These are phyloP conservation scores for Sugiyamaella valdiviana DNA, from an alignment of 805 yeast genomes.

Conservation along the genomic window DNA sequence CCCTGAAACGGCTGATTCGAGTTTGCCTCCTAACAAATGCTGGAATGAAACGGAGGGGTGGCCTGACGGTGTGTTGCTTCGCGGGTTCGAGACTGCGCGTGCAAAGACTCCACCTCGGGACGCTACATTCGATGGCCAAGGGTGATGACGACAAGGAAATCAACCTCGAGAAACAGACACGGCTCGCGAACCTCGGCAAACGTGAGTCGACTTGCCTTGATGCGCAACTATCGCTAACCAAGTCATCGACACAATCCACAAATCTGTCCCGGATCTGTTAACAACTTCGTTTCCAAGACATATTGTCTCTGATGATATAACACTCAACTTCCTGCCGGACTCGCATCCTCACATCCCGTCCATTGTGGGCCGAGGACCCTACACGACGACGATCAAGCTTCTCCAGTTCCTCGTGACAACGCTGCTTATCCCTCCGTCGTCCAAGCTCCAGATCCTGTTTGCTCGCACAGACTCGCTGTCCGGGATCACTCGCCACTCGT, in stretches of 20 bases:
- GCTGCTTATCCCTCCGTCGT: conserved; percentile 26
- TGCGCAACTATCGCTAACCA: background rate
- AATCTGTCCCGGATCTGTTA: conserved; percentile 25
- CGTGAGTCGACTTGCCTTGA: conserved; percentile 4
- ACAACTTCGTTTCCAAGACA: conserved; percentile 22
- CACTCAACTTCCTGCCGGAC: conserved; percentile 28
- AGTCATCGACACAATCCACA: conserved; percentile 22
- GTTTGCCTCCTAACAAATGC: background rate
- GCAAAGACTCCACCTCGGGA: too few species aligned
- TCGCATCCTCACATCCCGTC: conserved; percentile 23
- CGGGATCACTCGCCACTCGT: background rate
- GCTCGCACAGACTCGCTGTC: conserved; percentile 9
- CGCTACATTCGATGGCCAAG: too few species aligned
- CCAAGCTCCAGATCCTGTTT: conserved; percentile 23
- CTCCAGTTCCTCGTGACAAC: conserved; percentile 26
- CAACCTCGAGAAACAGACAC: conserved; percentile 16
- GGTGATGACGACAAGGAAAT: conserved; percentile 2
- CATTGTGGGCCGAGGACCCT: conserved; percentile 27
- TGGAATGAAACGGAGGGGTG: background rate
- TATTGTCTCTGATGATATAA: conserved; percentile 26
- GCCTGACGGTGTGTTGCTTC: background rate
- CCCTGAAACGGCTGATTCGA: background rate
- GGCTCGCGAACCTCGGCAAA: conserved; percentile 28
- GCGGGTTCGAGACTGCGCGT: background rate
- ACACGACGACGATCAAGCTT: conserved; percentile 24